phyloP scores from a whole-genome alignment of 163 green algal species.

The Chlamydomonas reinhardtii region DNA sequence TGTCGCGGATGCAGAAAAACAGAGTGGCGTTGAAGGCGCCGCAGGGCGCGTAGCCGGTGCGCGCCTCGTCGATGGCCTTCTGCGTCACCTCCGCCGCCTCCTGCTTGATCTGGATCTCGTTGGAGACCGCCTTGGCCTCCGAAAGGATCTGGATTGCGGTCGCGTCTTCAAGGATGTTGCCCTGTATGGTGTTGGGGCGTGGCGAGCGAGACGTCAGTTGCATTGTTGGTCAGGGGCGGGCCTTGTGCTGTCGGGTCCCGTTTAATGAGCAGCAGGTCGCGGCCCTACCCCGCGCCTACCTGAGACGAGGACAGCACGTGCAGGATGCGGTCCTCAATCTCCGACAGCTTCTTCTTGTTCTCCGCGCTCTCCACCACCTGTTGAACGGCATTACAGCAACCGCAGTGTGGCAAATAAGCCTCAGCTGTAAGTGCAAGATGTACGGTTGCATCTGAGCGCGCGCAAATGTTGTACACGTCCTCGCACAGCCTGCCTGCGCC shows the following conservation, averaged over 20 bases:
- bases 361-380: conserved; percentile 69
- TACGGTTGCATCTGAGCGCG: too few species aligned
- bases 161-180: conserved; percentile 90
- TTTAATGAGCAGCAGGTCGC: too few species aligned
- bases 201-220: too few species aligned
- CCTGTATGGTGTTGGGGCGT: conserved; percentile 41
- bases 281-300: too few species aligned
- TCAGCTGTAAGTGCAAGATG: too few species aligned
- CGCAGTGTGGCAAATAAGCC: too few species aligned
- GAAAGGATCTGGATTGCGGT: conserved; percentile 79
- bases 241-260: too few species aligned
- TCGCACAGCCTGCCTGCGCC: too few species aligned
- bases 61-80: conserved; percentile 66
- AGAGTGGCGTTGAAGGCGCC: conserved; percentile 82
- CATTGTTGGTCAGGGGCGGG: too few species aligned
- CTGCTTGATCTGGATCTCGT: conserved; percentile 88
- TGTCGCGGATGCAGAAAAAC: conserved; percentile 85
- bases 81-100: conserved; percentile 72
- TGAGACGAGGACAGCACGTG: conserved; percentile 71
- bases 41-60: conserved; percentile 74
- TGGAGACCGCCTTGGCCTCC: conserved; percentile 80
- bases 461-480: too few species aligned
- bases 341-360: conserved; percentile 86
- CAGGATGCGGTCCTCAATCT: conserved; percentile 91
- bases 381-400: neutral